Percentiles rank a stretch among this genome's conserved stretches.
phyloP scores from a whole-genome alignment of 1,284 basidiomycete genomes.

The Cryptococcus wingfieldii region DNA sequence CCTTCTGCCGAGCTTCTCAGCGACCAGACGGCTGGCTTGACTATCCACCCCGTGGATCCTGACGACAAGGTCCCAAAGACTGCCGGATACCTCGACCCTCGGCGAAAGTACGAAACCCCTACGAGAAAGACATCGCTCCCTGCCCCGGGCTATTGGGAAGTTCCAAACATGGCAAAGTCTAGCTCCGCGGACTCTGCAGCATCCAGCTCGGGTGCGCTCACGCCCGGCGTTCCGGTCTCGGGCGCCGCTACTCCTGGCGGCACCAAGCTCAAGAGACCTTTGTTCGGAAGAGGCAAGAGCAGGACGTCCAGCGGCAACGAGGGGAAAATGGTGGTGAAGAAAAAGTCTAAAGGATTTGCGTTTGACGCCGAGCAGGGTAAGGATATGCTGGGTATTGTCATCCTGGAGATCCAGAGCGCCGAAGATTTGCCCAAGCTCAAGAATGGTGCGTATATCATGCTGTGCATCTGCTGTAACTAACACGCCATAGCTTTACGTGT shows the following conservation, averaged over 20 bases:
- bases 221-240: constrained; percentile 14
- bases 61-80: constrained; percentile 10
- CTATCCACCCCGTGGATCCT: constrained; percentile 4
- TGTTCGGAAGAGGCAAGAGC: constrained; percentile 24
- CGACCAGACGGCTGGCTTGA: constrained; percentile 9
- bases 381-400: constrained; percentile 89
- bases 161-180: constrained; percentile 5
- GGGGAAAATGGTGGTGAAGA: constrained; percentile 5
- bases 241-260: constrained; percentile 25
- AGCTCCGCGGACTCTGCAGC: constrained; percentile 6
- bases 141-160: constrained; percentile 8
- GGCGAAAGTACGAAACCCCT: constrained; percentile 7
- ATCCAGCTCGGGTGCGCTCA: constrained; percentile 11
- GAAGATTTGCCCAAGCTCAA: constrained; percentile 77
- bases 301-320: constrained; percentile 7
- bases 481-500: constrained; percentile 33
- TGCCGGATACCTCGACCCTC: constrained; percentile 17
- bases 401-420: constrained; percentile 70
- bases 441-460: constrained; percentile 61
- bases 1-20: constrained; percentile 9
- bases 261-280: constrained; percentile 15
- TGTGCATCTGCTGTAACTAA: background rate
- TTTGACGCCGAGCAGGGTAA: constrained; percentile 58
- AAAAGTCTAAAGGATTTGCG: constrained; percentile 55
- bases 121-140: constrained; percentile 14